These are phyloP conservation scores for Yarrowia galli DNA, from an alignment of 1,139 yeast species.

Conservation along the genomic window DNA sequence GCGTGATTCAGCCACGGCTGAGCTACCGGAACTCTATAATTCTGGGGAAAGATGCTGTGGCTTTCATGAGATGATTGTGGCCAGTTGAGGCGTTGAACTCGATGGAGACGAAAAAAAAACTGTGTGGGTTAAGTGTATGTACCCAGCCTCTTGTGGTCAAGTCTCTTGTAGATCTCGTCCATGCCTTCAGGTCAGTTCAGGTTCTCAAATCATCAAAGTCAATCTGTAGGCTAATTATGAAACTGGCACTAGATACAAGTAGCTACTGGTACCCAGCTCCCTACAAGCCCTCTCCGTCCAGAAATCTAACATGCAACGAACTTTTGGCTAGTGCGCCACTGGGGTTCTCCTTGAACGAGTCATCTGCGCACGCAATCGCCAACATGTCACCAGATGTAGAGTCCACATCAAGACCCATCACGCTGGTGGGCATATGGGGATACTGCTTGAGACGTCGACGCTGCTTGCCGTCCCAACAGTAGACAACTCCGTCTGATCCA, in stretches of 20 bases:
- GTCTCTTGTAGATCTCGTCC: no score
- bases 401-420: constrained; percentile 60
- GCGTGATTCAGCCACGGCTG: constrained; percentile 32
- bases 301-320: constrained; percentile 18
- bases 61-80: neutral
- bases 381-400: constrained; percentile 50
- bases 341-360: constrained; percentile 46
- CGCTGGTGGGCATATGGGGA: constrained; percentile 59
- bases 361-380: constrained; percentile 58
- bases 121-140: no score
- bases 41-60: neutral
- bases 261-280: no score
- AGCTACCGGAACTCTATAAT: neutral
- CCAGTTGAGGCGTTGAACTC: neutral
- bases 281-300: constrained; percentile 5
- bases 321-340: constrained; percentile 4
- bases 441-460: constrained; percentile 68
- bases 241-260: no score
- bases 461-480: constrained; percentile 76
- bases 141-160: no score
- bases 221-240: neutral
- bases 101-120: neutral
- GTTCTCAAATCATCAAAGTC: neutral
- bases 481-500: constrained; percentile 79
- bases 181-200: no score